phyloP scores from a whole-genome alignment of 129 eudicot species.

The Arctium minus region DNA sequence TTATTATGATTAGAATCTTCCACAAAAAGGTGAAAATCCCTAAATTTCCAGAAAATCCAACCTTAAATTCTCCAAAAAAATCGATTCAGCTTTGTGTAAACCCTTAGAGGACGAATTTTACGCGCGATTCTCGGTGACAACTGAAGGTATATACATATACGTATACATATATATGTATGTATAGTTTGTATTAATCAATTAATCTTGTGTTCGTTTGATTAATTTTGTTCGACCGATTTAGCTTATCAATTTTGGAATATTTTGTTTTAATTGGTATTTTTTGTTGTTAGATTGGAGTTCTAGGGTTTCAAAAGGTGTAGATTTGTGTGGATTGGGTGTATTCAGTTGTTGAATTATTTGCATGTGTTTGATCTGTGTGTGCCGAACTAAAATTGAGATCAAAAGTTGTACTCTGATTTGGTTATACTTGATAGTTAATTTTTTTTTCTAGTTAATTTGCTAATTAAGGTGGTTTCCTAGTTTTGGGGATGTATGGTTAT shows the following conservation, averaged over 20 bases:
- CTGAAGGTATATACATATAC: background rate
- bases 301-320: constrained; percentile 24
- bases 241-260: background rate
- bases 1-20: constrained; percentile 14
- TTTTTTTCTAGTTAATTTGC: background rate
- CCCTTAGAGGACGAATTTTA: background rate
- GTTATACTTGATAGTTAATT: background rate
- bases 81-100: constrained; percentile 1
- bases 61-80: background rate
- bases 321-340: constrained; percentile 1
- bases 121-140: background rate
- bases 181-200: background rate
- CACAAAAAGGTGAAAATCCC: background rate
- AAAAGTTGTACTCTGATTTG: background rate
- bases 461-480: background rate
- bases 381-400: constrained; percentile 29
- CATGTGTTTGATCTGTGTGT: constrained; percentile 11
- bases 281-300: constrained; percentile 13
- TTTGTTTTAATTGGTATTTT: background rate
- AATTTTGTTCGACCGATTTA: background rate
- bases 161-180: background rate
- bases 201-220: background rate
- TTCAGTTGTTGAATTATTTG: constrained; percentile 3
- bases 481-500: background rate
- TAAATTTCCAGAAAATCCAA: background rate